These are phyloP conservation scores for Loxodes magnus DNA, from an alignment of 73 alveolate species.

Conservation along the genomic window DNA sequence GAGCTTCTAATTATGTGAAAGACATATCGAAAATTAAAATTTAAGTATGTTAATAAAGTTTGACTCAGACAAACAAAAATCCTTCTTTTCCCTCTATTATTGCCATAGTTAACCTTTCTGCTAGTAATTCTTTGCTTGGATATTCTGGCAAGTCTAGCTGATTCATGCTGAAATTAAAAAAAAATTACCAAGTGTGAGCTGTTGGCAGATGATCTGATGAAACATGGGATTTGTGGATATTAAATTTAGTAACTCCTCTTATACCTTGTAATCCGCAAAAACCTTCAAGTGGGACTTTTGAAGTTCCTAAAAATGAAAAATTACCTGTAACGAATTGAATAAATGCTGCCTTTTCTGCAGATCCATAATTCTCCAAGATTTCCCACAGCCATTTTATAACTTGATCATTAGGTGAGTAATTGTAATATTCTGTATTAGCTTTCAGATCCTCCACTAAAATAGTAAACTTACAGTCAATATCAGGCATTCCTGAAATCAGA, in stretches of 20 bases:
- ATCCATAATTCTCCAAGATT: constrained; percentile 70
- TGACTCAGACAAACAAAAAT: neutral
- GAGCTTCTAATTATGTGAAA: too few relatives aligned
- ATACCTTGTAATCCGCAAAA: constrained; percentile 87
- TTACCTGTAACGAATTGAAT: constrained; percentile 82
- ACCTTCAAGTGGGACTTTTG: constrained; percentile 96
- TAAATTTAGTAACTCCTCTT: constrained; percentile 88
- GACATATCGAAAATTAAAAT: too few relatives aligned
- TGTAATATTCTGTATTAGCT: constrained; percentile 85
- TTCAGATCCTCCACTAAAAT: constrained; percentile 83
- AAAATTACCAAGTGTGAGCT: constrained; percentile 94
- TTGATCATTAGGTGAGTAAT: constrained; percentile 67
- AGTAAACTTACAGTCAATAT: neutral
- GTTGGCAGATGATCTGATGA: constrained; percentile 73
- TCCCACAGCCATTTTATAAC: constrained; percentile 89
- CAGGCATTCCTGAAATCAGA: constrained; percentile 94
- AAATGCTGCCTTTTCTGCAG: constrained; percentile 76
- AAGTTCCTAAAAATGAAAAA: constrained; percentile 88
- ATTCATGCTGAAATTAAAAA: too few relatives aligned
- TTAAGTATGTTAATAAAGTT: too few relatives aligned
- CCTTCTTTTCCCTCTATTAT: constrained; percentile 2
- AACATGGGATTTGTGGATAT: constrained; percentile 64
- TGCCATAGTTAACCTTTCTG: neutral
- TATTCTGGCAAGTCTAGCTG: neutral
- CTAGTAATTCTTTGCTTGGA: neutral